These are phyloP conservation scores for Plantago lanceolata DNA, from an alignment of 305 asterid species.

Conservation along the genomic window DNA sequence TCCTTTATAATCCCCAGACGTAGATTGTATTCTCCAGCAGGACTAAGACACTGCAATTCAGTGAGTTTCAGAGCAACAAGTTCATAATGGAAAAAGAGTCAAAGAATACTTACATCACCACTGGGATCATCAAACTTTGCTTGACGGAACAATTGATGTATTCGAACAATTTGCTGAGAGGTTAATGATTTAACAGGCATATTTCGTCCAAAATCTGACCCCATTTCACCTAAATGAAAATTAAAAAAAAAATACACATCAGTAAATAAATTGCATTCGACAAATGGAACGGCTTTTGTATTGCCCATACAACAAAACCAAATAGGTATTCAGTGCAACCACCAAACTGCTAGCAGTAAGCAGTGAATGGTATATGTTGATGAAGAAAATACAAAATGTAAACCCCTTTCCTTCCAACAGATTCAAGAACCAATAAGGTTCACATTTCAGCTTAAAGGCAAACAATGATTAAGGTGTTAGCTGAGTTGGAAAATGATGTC, in stretches of 20 bases:
- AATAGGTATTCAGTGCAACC: conserved; percentile 1
- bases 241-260: conserved; percentile 14
- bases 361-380: conserved; percentile 3
- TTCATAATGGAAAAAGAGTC: conserved; percentile 16
- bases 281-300: conserved; percentile 5
- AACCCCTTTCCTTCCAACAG: not conserved
- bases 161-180: conserved; percentile 85
- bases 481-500: not conserved
- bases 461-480: not conserved
- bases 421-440: not conserved
- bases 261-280: conserved; percentile 4
- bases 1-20: conserved; percentile 89
- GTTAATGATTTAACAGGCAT: conserved; percentile 64
- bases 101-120: conserved; percentile 60
- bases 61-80: conserved; percentile 24
- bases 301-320: conserved; percentile 1
- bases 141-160: conserved; percentile 90
- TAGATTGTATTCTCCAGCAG: conserved; percentile 90
- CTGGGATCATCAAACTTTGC: conserved; percentile 92
- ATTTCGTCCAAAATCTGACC: conserved; percentile 67
- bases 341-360: not conserved
- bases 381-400: not conserved
- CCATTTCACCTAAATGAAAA: conserved; percentile 75
- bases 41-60: conserved; percentile 73
- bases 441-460: not conserved